Evolutionary conservation across 2,329 filamentous ascomycete species (phyloP).

Genomic region (Coniochaeta ligniaria): DNA sequence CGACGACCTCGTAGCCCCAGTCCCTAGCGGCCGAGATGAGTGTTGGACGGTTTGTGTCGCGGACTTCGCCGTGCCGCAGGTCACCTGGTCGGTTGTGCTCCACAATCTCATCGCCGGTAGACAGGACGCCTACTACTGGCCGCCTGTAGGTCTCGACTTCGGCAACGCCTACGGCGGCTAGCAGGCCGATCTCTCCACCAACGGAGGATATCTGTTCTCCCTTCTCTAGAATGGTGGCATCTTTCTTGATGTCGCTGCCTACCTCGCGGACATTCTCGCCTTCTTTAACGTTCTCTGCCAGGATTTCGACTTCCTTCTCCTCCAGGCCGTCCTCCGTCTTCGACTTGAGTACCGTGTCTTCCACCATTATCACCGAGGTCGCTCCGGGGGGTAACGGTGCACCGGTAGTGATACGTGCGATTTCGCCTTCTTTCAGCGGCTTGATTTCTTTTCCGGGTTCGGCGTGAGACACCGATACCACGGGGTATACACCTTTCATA

Average conservation of each 20-base stretch:
- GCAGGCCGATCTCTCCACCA: constrained; percentile 84
- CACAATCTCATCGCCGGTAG: constrained; percentile 92
- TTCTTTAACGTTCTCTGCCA: constrained; percentile 65
- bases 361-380: constrained; percentile 92
- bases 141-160: constrained; percentile 67
- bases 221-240: constrained; percentile 61
- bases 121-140: constrained; percentile 78
- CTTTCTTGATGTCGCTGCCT: constrained; percentile 75
- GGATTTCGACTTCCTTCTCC: constrained; percentile 81
- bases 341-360: constrained; percentile 74
- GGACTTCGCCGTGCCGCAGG: constrained; percentile 73
- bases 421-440: constrained; percentile 62
- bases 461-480: constrained; percentile 81
- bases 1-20: constrained; percentile 71
- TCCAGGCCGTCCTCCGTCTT: constrained; percentile 75
- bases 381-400: constrained; percentile 84
- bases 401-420: constrained; percentile 90
- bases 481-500: constrained; percentile 76
- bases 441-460: constrained; percentile 57
- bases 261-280: constrained; percentile 89
- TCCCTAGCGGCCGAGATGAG: constrained; percentile 70
- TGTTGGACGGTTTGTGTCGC: constrained; percentile 88
- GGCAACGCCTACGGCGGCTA: constrained; percentile 74
- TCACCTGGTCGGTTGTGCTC: constrained; percentile 56
- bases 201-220: constrained; percentile 80